Percentiles rank a stretch among this genome's conserved stretches.
These are phyloP conservation scores for Dactylonectria macrodidyma DNA, from an alignment of 2,329 filamentous ascomycete species.

Conservation along the genomic window DNA sequence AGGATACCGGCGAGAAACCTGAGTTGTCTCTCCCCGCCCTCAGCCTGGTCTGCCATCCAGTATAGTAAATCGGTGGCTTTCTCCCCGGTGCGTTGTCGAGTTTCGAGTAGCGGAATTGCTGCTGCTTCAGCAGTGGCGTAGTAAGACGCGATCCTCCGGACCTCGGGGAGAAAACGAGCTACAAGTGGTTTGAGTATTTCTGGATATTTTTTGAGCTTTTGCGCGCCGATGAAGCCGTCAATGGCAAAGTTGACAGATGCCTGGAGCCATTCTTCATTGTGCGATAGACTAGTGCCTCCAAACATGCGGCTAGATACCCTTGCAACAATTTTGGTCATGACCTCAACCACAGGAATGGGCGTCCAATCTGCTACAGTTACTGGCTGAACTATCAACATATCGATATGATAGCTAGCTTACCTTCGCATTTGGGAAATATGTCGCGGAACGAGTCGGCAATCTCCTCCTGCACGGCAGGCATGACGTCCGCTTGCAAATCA, in stretches of 20 bases:
- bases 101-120: neutral
- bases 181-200: neutral
- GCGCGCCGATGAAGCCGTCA: slow-evolving; percentile 49
- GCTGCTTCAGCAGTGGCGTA: neutral
- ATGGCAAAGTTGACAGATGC: slow-evolving; percentile 48
- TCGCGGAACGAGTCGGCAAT: slow-evolving; percentile 42
- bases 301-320: slow-evolving; percentile 50
- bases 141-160: neutral
- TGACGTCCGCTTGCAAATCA: slow-evolving; percentile 23
- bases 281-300: slow-evolving; percentile 41
- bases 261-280: slow-evolving; percentile 50
- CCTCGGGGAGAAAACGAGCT: neutral
- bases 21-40: slow-evolving; percentile 32
- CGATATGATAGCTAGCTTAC: slow-evolving; percentile 9
- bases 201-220: slow-evolving; percentile 38
- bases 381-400: neutral
- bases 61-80: slow-evolving; percentile 37
- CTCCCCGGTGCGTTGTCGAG: neutral
- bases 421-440: slow-evolving; percentile 35
- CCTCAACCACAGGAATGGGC: slow-evolving; percentile 40
- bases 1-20: slow-evolving; percentile 46
- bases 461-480: slow-evolving; percentile 42
- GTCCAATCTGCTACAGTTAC: slow-evolving; percentile 41
- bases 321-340: slow-evolving; percentile 47
- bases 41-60: slow-evolving; percentile 40